Conservation (phyloP, 768 basidiomycete genomes). For the Favolaschia claudopus region DNA sequence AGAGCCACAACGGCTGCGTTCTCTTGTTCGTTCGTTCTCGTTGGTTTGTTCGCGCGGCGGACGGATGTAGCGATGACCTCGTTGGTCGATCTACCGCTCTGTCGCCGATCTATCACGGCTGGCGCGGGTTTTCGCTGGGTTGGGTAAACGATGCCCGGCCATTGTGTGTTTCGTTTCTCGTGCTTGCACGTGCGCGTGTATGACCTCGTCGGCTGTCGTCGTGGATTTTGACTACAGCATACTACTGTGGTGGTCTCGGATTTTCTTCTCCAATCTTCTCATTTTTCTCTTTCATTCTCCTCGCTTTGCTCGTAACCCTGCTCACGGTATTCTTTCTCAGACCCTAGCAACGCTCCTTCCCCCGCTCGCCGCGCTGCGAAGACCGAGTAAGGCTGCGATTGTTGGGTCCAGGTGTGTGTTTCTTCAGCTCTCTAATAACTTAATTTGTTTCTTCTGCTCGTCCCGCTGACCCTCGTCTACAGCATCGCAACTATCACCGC, state of each 20-base stretch:
- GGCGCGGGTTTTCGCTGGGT: no score
- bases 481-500: conserved; percentile 71
- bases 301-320: no score
- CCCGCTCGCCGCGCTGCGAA: conserved; percentile 68
- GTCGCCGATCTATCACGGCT: no score
- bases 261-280: background rate
- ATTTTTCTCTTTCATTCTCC: background rate
- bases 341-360: conserved; percentile 74
- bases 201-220: no score
- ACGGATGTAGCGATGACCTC: no score
- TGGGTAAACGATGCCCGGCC: no score
- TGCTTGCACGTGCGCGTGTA: background rate
- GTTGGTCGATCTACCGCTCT: no score
- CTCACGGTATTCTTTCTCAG: background rate
- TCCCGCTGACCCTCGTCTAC: background rate
- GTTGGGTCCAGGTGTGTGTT: conserved; percentile 58
- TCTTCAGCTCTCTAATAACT: background rate
- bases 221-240: no score
- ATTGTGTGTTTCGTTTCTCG: background rate
- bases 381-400: conserved; percentile 80
- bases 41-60: no score
- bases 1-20: no score
- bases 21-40: no score
- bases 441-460: background rate
- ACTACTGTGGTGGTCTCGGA: no score